Evolutionary conservation across 768 basidiomycete species (phyloP), one percentile per base, ranked within the genome.

Genomic region (Heimioporus sp.): DNA sequence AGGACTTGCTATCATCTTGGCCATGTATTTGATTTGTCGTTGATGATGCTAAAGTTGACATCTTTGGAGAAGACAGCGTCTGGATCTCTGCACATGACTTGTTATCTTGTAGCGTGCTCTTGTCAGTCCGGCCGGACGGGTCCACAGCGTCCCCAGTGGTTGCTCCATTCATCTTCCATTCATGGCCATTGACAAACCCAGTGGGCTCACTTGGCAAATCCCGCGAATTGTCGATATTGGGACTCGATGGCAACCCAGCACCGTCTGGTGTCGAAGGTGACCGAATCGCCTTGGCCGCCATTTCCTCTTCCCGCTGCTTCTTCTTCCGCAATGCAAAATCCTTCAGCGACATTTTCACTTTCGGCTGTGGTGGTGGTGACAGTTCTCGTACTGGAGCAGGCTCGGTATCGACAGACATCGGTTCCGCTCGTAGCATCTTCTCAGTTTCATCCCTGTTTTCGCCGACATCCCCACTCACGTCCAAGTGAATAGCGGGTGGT

Each of bases 261-360:
- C 46, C 46, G 0, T 62, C 58, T 1, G 57, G 49, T 10, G 54
- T 57, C 30, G 7, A 41, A 19, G 72, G 65, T 4, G 70, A 67
- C n/a, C 43, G 24, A 2, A 49, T 24, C 24, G 60, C 56, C 51
- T 70, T 67, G 5, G 66, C 67, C 2, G 62, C 69, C 61, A 64
- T 64, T 50, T 74, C 72, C 56, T 79, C 76, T 56, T 80, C 78
- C 48, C 74, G 70, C 57, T 76, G 73, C 64, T 76, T 78, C 72
- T 76, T 78, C 73, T 76, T 82, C 50, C 83, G 66, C 30, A 78
- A 49, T 30, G 76, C 79, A 57, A 82, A 85, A 54, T 85, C 82
- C 57, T 78, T 79, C 43, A 85, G 62, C 0, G 82, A 80, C 65
- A 83, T 58, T 52, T 76, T 76, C 56, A 82, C 81, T 40, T 83